These are phyloP conservation scores for Hymenoscyphus fructigenus DNA, from an alignment of 2,329 filamentous ascomycete species.

Conservation along the genomic window DNA sequence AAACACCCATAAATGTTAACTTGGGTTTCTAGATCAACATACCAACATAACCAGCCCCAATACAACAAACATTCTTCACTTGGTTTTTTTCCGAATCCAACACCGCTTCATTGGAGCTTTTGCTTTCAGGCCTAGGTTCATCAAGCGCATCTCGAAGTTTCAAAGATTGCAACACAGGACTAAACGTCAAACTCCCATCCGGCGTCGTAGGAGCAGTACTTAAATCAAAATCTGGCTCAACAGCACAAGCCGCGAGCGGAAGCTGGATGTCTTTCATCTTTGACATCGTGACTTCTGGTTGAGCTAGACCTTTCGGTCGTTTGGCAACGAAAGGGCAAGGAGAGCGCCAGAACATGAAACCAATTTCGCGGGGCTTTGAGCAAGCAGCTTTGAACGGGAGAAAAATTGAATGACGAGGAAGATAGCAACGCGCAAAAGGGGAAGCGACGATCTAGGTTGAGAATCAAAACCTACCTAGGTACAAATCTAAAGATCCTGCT, in stretches of 20 bases:
- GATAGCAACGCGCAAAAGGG: neutral
- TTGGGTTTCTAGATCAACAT: conserved; percentile 37
- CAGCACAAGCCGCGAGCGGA: neutral
- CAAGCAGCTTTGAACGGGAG: neutral
- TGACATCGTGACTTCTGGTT: neutral
- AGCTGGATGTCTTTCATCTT: neutral
- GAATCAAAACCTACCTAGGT: neutral
- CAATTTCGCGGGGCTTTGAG: neutral
- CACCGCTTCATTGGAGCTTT: neutral
- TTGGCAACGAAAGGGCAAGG: neutral
- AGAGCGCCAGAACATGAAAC: neutral
- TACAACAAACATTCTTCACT: conserved; percentile 66
- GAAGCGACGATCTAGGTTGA: neutral
- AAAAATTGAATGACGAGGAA: neutral
- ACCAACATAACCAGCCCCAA: conserved; percentile 77
- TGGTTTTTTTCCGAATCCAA: neutral
- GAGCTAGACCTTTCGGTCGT: neutral
- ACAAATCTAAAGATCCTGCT: neutral
- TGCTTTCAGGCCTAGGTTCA: conserved; percentile 9
- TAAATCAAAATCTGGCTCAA: neutral
- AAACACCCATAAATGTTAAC: neutral
- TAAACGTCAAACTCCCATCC: conserved; percentile 44
- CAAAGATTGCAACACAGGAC: conserved; percentile 41
- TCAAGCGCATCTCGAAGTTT: conserved; percentile 27
- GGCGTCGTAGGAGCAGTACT: conserved; percentile 48